Conservation (phyloP, 2,329 filamentous ascomycete species). For the Aaosphaeria arxii region DNA sequence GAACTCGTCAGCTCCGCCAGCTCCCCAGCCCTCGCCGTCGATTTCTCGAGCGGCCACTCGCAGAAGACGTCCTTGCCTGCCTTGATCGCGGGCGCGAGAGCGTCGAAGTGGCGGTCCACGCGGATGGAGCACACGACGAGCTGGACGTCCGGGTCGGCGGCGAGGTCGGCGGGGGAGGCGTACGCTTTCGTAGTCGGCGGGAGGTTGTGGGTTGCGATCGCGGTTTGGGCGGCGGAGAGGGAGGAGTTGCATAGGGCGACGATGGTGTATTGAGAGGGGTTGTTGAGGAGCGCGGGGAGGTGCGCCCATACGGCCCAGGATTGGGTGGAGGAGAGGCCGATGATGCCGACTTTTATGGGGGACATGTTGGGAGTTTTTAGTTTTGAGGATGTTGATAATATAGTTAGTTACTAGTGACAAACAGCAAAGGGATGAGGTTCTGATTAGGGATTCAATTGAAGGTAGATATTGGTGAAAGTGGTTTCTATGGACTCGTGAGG, state of each 20-base stretch:
- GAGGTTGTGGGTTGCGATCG: slow-evolving; percentile 39
- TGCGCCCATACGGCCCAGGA: slow-evolving; percentile 32
- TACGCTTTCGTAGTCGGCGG: slow-evolving; percentile 39
- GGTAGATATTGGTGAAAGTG: too few relatives aligned
- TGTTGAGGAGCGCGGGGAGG: slow-evolving; percentile 27
- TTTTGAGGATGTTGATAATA: slow-evolving; percentile 22
- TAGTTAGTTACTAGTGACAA: neutral
- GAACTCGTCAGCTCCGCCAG: slow-evolving; percentile 35
- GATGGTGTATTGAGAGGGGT: slow-evolving; percentile 37
- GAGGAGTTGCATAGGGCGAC: slow-evolving; percentile 45
- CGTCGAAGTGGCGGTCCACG: slow-evolving; percentile 36
- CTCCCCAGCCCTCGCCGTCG: slow-evolving; percentile 35
- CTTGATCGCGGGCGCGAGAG: slow-evolving; percentile 36
- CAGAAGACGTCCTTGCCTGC: slow-evolving; percentile 43
- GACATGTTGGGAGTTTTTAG: neutral
- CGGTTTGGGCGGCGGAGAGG: slow-evolving; percentile 35
- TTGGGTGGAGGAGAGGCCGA: slow-evolving; percentile 12
- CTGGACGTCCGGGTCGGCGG: slow-evolving; percentile 42
- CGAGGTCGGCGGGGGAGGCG: slow-evolving; percentile 38
- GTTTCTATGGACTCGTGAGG: too few relatives aligned
- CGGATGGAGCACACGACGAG: slow-evolving; percentile 40
- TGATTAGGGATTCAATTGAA: slow-evolving; percentile 1
- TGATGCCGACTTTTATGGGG: slow-evolving; percentile 13
- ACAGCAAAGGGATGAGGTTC: neutral
- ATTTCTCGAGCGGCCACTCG: slow-evolving; percentile 44